Evolutionary conservation across 768 basidiomycete genomes (phyloP).

Genomic region (Lentinula boryana): DNA sequence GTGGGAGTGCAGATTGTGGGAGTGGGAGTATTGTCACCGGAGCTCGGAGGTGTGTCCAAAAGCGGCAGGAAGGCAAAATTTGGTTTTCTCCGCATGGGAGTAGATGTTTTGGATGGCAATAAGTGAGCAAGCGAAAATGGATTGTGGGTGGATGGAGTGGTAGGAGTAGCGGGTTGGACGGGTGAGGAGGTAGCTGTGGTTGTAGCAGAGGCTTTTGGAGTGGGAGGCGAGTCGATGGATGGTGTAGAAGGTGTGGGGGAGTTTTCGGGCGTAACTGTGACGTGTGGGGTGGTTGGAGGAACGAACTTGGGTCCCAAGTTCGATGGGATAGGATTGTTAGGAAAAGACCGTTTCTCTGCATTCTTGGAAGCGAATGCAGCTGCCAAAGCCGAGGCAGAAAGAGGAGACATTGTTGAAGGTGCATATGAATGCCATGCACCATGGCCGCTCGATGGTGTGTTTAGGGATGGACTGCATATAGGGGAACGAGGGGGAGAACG

Average conservation of each 20-base stretch:
- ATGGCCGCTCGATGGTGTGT: not conserved
- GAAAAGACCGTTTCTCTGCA: not conserved
- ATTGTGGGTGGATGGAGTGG: not conserved
- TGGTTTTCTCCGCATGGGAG: slow-evolving; percentile 18
- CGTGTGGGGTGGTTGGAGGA: not conserved
- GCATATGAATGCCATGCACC: not conserved
- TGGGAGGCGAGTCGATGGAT: not conserved
- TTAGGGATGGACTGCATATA: not conserved
- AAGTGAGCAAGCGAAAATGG: slow-evolving; percentile 8
- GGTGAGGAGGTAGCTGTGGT: not conserved
- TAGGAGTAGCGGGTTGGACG: not conserved
- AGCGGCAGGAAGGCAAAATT: slow-evolving; percentile 31
- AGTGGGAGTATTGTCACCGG: slow-evolving; percentile 3
- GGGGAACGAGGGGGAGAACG: not conserved
- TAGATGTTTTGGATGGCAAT: slow-evolving; percentile 2
- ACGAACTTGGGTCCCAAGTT: not conserved
- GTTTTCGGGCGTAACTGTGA: not conserved
- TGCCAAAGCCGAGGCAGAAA: slow-evolving; percentile 1
- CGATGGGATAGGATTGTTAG: slow-evolving; percentile 1
- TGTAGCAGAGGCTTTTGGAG: not conserved
- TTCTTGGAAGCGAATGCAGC: slow-evolving; percentile 1
- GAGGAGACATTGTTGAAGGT: not conserved
- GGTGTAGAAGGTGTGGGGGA: not conserved
- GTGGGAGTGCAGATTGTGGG: not conserved
- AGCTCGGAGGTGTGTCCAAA: slow-evolving; percentile 24